Conservation (phyloP, 2,329 filamentous ascomycete species). For the Penicillium occitanis region DNA sequence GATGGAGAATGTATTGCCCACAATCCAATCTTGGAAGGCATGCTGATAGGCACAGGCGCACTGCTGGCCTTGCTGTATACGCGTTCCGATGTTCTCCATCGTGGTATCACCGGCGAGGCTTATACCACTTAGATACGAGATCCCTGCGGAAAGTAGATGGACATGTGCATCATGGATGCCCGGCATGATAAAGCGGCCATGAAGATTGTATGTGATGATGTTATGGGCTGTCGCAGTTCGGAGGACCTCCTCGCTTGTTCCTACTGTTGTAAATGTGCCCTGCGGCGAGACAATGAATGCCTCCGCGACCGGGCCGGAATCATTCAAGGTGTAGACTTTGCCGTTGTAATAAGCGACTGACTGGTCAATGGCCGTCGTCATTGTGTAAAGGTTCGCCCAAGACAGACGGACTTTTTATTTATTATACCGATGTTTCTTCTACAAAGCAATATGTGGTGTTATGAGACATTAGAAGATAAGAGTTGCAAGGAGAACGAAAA, state of each 20-base stretch:
- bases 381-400: neutral
- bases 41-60: conserved; percentile 31
- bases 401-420: neutral
- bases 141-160: conserved; percentile 33
- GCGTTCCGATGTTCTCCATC: conserved; percentile 26
- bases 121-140: conserved; percentile 30
- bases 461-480: neutral
- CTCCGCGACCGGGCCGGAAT: conserved; percentile 26
- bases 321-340: conserved; percentile 30
- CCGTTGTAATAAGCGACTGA: conserved; percentile 26
- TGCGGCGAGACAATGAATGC: conserved; percentile 33
- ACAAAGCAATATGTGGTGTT: neutral
- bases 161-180: conserved; percentile 41
- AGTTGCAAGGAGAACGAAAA: neutral
- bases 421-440: neutral
- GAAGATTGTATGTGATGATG: conserved; percentile 30
- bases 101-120: conserved; percentile 31
- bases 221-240: conserved; percentile 21
- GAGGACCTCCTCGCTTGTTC: conserved; percentile 28
- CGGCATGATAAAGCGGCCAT: conserved; percentile 36
- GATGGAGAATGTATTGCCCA: conserved; percentile 27
- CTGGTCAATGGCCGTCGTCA: neutral
- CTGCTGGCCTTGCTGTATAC: conserved; percentile 27
- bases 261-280: conserved; percentile 31
- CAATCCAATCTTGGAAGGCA: conserved; percentile 27